A percentile compares a stretch with the other conserved stretches of the same genome.
These are phyloP conservation scores for Blastobotrys elegans DNA, from an alignment of 1,139 yeast genomes.

Conservation along the genomic window DNA sequence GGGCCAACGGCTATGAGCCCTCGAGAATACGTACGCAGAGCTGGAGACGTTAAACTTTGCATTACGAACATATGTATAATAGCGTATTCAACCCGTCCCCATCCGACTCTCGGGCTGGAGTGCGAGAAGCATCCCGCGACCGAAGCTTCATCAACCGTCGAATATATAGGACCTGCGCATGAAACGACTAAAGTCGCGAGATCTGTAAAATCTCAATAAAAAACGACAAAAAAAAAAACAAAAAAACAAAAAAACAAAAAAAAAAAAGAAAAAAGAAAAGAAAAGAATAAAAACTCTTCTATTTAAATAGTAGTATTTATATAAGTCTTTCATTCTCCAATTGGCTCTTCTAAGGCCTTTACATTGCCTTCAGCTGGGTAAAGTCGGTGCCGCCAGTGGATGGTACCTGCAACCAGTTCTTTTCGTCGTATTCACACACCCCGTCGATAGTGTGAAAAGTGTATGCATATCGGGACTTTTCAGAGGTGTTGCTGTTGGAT, in stretches of 20 bases:
- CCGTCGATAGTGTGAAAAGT: conserved; percentile 81
- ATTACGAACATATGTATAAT: conserved; percentile 2
- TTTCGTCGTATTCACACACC: conserved; percentile 48
- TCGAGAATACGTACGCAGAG: conserved; percentile 7
- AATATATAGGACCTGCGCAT: not conserved
- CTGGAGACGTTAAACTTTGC: conserved; percentile 6
- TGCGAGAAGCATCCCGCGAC: not conserved
- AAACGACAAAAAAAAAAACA: not conserved
- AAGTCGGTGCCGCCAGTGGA: conserved; percentile 61
- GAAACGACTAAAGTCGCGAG: not conserved
- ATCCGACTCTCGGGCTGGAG: not conserved
- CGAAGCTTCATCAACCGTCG: not conserved
- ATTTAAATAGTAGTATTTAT: too few relatives aligned
- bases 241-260: too few relatives aligned
- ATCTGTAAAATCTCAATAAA: not conserved
- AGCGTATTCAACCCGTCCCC: conserved; percentile 1
- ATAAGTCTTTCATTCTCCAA: not conserved
- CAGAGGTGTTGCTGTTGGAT: conserved; percentile 55
- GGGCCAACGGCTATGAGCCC: not conserved
- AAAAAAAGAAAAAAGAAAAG: too few relatives aligned
- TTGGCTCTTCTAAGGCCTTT: not conserved
- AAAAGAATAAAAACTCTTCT: too few relatives aligned
- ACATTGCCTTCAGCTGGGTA: conserved; percentile 28
- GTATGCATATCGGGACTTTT: conserved; percentile 63
- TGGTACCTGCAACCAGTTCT: conserved; percentile 78